These are phyloP conservation scores for Pecoramyces ruminantium DNA, from an alignment of 192 early-diverging fungal species.

Conservation along the genomic window DNA sequence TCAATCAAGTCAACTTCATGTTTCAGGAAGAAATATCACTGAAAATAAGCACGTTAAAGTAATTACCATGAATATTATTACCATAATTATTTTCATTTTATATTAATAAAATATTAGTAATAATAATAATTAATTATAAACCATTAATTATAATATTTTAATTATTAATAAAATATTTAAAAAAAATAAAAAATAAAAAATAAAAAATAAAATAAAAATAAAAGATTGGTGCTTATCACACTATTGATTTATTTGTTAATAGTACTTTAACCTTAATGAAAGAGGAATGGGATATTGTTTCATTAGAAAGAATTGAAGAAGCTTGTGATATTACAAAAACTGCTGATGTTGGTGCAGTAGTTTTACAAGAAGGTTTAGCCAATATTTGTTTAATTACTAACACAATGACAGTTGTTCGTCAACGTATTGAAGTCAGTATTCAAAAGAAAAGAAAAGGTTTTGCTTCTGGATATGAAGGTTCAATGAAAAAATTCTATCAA, in stretches of 20 bases:
- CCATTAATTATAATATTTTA: too few relatives aligned
- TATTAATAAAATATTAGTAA: too few relatives aligned
- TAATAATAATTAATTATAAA: background rate
- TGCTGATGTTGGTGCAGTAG: conserved; percentile 84
- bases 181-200: too few relatives aligned
- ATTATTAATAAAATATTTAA: too few relatives aligned
- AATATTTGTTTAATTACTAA: conserved; percentile 85
- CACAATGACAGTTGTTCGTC: conserved; percentile 88
- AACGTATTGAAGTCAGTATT: conserved; percentile 76
- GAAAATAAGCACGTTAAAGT: conserved; percentile 87
- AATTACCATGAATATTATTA: background rate
- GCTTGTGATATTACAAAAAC: conserved; percentile 76
- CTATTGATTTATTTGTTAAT: too few relatives aligned
- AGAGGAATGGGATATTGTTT: conserved; percentile 82
- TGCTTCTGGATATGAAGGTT: conserved; percentile 77
- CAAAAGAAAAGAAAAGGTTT: conserved; percentile 88
- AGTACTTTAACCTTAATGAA: conserved; percentile 63
- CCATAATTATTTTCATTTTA: too few relatives aligned
- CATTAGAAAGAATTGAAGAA: conserved; percentile 70
- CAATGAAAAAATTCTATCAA: conserved; percentile 62
- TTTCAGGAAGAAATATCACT: conserved; percentile 67
- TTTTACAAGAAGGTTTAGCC: conserved; percentile 78
- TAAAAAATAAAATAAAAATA: too few relatives aligned
- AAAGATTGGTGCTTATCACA: too few relatives aligned
- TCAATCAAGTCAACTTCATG: conserved; percentile 64